phyloP scores from a whole-genome alignment of 352 stramenopile species.

The Globisporangium nodosum region DNA sequence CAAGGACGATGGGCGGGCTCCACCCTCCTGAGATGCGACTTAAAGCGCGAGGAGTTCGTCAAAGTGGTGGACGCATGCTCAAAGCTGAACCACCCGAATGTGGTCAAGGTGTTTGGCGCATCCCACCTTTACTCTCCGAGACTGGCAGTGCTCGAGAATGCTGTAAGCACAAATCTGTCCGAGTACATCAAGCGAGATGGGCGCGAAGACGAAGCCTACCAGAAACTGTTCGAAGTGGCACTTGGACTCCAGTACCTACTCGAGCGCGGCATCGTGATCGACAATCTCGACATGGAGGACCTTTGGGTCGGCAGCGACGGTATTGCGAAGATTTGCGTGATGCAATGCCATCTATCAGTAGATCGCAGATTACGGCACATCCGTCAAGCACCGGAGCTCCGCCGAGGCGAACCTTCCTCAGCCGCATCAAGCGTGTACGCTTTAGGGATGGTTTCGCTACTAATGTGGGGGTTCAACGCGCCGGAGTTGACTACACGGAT shows the following conservation, averaged over 20 bases:
- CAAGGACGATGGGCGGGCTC: constrained; percentile 33
- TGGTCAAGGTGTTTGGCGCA: constrained; percentile 15
- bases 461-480: no score
- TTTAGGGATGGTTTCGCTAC: no score
- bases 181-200: background rate
- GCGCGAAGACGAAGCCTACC: background rate
- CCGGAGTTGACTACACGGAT: no score
- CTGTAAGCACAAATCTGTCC: background rate
- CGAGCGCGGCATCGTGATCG: background rate
- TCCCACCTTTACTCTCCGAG: constrained; percentile 7
- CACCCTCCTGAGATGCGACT: constrained; percentile 8
- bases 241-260: constrained; percentile 30
- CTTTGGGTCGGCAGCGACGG: constrained; percentile 4
- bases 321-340: constrained; percentile 1
- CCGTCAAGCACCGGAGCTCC: no score
- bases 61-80: background rate
- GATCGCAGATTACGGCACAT: no score
- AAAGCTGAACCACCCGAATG: constrained; percentile 30
- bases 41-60: background rate
- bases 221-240: constrained; percentile 8
- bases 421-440: no score
- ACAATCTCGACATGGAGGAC: background rate
- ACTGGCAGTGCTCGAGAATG: background rate
- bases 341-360: no score
- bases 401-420: no score